phyloP scores from a whole-genome alignment of 78 protist species.

The Chrysochromulina tobinii region DNA sequence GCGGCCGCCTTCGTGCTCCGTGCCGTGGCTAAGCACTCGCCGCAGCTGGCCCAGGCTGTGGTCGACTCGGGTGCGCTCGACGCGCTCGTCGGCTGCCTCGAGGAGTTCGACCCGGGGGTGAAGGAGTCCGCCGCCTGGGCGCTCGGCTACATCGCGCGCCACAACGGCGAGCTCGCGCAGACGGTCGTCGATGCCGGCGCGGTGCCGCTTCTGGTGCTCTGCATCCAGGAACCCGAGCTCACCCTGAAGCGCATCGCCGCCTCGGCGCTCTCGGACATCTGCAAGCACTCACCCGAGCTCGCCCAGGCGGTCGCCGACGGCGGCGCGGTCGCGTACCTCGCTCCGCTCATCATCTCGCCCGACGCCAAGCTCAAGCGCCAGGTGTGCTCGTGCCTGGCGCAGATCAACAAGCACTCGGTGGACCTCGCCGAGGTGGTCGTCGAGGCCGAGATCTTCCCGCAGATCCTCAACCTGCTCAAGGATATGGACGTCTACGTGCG shows the following conservation, averaged over 20 bases:
- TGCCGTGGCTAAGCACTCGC: conserved; percentile 84
- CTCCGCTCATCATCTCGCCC: conserved; percentile 61
- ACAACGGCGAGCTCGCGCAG: conserved; percentile 49
- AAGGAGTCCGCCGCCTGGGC: conserved; percentile 94
- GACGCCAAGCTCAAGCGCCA: conserved; percentile 89
- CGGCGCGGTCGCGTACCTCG: conserved; percentile 83
- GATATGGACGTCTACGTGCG: conserved; percentile 82
- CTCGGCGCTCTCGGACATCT: conserved; percentile 79
- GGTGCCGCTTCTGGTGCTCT: conserved; percentile 80
- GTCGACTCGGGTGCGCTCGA: conserved; percentile 85
- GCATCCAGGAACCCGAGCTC: conserved; percentile 93
- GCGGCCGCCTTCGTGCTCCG: conserved; percentile 87
- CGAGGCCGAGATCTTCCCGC: conserved; percentile 87
- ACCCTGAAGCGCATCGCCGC: conserved; percentile 85
- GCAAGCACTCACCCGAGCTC: conserved; percentile 89
- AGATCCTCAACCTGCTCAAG: conserved; percentile 74
- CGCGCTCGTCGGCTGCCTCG: conserved; percentile 79
- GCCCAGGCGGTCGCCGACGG: conserved; percentile 79
- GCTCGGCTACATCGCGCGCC: conserved; percentile 88
- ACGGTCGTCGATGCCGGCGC: conserved; percentile 88
- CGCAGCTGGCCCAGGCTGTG: conserved; percentile 86
- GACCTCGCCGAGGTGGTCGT: conserved; percentile 90
- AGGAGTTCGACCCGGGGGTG: conserved; percentile 90
- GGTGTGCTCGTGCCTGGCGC: conserved; percentile 77
- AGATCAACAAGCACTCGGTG: conserved; percentile 88